Conservation (phyloP, 768 basidiomycete species). For the Tricholoma sp. region DNA sequence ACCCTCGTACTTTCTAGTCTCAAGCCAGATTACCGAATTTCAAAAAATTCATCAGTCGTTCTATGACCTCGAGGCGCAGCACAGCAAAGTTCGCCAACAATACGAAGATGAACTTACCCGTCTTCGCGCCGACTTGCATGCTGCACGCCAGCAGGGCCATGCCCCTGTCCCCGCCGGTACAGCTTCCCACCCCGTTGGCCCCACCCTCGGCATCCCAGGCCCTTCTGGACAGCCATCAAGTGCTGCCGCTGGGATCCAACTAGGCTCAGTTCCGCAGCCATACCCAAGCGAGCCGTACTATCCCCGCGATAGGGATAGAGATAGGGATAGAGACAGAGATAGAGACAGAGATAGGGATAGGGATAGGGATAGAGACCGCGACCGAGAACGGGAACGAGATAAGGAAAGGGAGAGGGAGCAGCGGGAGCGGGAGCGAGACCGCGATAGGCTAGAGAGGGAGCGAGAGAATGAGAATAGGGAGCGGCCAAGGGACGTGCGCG, state of each 20-base stretch:
- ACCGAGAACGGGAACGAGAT: slow-evolving; percentile 8
- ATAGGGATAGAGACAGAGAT: slow-evolving; percentile 20
- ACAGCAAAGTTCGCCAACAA: slow-evolving; percentile 75
- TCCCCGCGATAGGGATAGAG: slow-evolving; percentile 19
- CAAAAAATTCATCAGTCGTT: slow-evolving; percentile 85
- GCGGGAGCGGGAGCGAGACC: slow-evolving; percentile 33
- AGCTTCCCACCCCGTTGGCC: slow-evolving; percentile 19
- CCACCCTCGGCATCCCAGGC: slow-evolving; percentile 13
- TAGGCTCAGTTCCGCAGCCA: slow-evolving; percentile 9
- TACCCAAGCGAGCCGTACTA: slow-evolving; percentile 20
- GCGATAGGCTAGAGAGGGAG: slow-evolving; percentile 25
- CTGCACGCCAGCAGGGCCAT: slow-evolving; percentile 31
- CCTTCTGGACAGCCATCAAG: slow-evolving; percentile 13
- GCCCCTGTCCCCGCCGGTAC: slow-evolving; percentile 4
- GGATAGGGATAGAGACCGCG: slow-evolving; percentile 15
- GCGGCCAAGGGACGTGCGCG: slow-evolving; percentile 10
- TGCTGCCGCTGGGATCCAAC: slow-evolving; percentile 14
- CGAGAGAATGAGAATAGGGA: slow-evolving; percentile 20
- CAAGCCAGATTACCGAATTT: slow-evolving; percentile 81
- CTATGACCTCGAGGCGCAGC: slow-evolving; percentile 85
- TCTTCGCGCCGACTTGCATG: slow-evolving; percentile 61
- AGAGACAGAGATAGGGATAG: slow-evolving; percentile 17
- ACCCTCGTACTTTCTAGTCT: slow-evolving; percentile 38
- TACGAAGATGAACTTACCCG: slow-evolving; percentile 80
- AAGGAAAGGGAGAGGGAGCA: slow-evolving; percentile 20